Percentiles rank a stretch among this genome's conserved stretches.
Evolutionary conservation across 1,284 basidiomycete genomes (phyloP).

Genomic region (Laetiporus sulphureus): DNA sequence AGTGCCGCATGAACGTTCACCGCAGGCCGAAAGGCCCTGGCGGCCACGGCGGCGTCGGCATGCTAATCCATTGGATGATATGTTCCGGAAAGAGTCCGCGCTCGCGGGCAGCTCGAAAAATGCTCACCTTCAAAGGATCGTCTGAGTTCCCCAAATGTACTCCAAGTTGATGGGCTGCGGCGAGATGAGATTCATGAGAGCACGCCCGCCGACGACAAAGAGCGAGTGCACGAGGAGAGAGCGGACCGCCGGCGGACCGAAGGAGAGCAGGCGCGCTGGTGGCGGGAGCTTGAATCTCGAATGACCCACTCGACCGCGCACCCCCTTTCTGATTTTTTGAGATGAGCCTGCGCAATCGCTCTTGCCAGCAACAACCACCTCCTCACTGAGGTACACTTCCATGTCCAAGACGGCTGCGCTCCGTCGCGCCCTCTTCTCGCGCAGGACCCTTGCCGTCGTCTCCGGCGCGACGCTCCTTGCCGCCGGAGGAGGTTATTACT

Average conservation of each 20-base stretch:
- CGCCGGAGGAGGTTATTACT: constrained; percentile 59
- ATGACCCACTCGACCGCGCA: neutral
- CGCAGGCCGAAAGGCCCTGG: too few relatives aligned
- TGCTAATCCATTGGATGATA: too few relatives aligned
- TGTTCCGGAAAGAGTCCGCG: too few relatives aligned
- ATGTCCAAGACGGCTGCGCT: constrained; percentile 8
- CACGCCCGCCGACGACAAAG: too few relatives aligned
- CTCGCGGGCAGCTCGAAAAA: too few relatives aligned
- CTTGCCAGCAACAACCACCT: neutral
- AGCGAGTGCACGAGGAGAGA: neutral
- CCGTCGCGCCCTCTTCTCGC: constrained; percentile 42
- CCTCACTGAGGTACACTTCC: constrained; percentile 1
- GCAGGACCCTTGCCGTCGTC: constrained; percentile 44
- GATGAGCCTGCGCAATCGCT: neutral
- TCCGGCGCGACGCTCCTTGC: constrained; percentile 44
- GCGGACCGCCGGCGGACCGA: too few relatives aligned
- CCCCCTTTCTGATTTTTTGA: neutral
- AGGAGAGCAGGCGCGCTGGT: neutral
- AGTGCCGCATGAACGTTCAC: too few relatives aligned
- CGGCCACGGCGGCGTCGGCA: too few relatives aligned
- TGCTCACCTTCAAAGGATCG: too few relatives aligned
- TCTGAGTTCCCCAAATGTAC: too few relatives aligned
- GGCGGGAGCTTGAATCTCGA: neutral
- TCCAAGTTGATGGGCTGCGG: too few relatives aligned
- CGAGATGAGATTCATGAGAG: too few relatives aligned